A percentile compares a stretch with the other conserved stretches of the same genome.
phyloP scores from a whole-genome alignment of 2,329 filamentous ascomycete species.

The Domatiomyces globalis region DNA sequence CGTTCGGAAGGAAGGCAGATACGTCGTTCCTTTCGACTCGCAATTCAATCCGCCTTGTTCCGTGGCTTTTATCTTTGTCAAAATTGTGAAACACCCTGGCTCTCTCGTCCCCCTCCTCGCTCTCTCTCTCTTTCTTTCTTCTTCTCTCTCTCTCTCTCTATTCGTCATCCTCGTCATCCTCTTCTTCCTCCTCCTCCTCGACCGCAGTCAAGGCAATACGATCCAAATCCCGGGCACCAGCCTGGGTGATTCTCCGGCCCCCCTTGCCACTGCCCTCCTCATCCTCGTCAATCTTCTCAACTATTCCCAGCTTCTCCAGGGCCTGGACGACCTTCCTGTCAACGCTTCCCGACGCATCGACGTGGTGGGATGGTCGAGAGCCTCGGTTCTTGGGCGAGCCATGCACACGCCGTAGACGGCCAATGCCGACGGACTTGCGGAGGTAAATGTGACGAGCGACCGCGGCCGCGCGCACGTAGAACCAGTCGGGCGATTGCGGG shows the following conservation, averaged over 20 bases:
- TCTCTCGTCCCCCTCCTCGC: background rate
- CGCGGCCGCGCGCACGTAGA: conserved; percentile 75
- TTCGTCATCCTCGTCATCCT: conserved; percentile 27
- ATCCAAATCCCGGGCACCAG: conserved; percentile 97
- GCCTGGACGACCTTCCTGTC: conserved; percentile 97
- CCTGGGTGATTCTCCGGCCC: conserved; percentile 94
- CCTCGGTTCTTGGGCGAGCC: conserved; percentile 96
- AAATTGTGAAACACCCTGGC: background rate
- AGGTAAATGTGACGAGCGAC: conserved; percentile 98
- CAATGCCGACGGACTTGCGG: conserved; percentile 97
- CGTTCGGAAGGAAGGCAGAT: background rate
- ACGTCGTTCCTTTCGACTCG: background rate
- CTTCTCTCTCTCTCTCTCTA: background rate
- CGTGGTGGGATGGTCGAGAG: conserved; percentile 79
- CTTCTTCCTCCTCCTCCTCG: conserved; percentile 55
- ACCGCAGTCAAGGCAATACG: conserved; percentile 72
- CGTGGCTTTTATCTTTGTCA: background rate
- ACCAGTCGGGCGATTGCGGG: conserved; percentile 96
- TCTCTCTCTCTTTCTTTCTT: background rate
- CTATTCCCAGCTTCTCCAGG: conserved; percentile 97
- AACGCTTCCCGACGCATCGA: conserved; percentile 85
- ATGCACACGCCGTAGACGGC: conserved; percentile 92
- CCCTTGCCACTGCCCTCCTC: conserved; percentile 79
- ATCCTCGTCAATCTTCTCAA: conserved; percentile 84
- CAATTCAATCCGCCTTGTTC: background rate